phyloP scores from a whole-genome alignment of 768 basidiomycete species.

The Lactarius evosmus region DNA sequence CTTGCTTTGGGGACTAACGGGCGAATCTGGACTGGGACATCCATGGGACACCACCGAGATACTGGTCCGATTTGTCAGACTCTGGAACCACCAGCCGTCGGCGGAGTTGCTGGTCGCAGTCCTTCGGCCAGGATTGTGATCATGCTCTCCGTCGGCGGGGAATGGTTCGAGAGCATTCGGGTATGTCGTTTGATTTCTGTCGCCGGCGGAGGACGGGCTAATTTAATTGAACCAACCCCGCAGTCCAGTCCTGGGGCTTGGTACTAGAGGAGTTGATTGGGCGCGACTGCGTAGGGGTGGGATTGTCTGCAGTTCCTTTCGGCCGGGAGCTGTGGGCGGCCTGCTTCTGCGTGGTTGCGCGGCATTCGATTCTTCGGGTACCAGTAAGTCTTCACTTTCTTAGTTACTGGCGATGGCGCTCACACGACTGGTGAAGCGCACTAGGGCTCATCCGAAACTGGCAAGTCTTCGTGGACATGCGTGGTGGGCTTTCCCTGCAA shows the following conservation, averaged over 20 bases:
- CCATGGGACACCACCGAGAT: not conserved
- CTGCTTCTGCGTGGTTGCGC: constrained; percentile 17
- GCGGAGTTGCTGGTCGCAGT: constrained; percentile 15
- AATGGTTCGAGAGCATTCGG: not conserved
- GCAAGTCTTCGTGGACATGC: not conserved
- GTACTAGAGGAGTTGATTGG: not conserved
- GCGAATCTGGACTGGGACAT: not conserved
- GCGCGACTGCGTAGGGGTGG: constrained; percentile 5
- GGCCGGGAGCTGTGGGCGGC: constrained; percentile 19
- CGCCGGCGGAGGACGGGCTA: not conserved
- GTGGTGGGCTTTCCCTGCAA: not conserved
- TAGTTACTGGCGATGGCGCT: not conserved
- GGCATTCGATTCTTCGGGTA: constrained; percentile 1
- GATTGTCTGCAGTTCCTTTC: constrained; percentile 20
- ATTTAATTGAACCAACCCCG: not conserved
- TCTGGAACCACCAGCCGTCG: not conserved
- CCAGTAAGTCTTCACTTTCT: not conserved
- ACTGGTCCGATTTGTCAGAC: constrained; percentile 8
- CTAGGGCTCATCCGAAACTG: not conserved
- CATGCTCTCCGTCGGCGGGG: constrained; percentile 7
- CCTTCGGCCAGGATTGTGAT: constrained; percentile 23
- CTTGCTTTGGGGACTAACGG: not conserved
- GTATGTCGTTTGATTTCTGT: constrained; percentile 3
- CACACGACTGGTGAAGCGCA: not conserved
- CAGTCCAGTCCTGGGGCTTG: not conserved